A percentile compares a stretch with the other conserved stretches of the same genome.
phyloP scores from a whole-genome alignment of 2,329 filamentous ascomycete species.

The Pseudocercospora vitis region DNA sequence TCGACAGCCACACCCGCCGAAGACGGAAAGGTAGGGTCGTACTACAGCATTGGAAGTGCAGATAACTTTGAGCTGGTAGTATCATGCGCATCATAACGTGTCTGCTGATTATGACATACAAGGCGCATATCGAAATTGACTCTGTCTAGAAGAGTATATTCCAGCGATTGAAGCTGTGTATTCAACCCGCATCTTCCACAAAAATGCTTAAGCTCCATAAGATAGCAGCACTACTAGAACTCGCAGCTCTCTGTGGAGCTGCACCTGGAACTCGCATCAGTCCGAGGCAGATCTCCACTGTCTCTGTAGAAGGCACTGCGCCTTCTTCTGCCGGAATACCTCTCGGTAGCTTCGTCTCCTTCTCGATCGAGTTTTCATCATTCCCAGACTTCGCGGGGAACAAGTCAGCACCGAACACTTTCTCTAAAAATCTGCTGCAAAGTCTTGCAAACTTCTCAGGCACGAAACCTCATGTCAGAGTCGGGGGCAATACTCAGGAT shows the following conservation, averaged over 20 bases:
- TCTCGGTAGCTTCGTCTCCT: slow-evolving; percentile 52
- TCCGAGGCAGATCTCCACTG: background rate
- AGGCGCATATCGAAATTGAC: slow-evolving; percentile 33
- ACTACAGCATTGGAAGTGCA: background rate
- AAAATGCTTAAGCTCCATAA: background rate
- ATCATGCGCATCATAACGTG: slow-evolving; percentile 11
- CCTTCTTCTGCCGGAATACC: slow-evolving; percentile 34
- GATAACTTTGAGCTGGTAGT: slow-evolving; percentile 1
- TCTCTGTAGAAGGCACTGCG: slow-evolving; percentile 50
- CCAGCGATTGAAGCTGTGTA: background rate
- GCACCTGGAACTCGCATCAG: background rate
- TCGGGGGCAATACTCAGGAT: slow-evolving; percentile 68
- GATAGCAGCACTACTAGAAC: background rate
- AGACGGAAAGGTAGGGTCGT: slow-evolving; percentile 4
- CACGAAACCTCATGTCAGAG: slow-evolving; percentile 60
- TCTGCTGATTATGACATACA: slow-evolving; percentile 6
- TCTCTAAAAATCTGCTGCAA: slow-evolving; percentile 60
- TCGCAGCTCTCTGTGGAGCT: background rate
- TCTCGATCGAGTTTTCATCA: slow-evolving; percentile 54
- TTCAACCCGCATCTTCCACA: background rate
- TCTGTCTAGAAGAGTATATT: background rate
- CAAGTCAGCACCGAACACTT: slow-evolving; percentile 56
- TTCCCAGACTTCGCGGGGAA: slow-evolving; percentile 59
- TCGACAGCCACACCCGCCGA: slow-evolving; percentile 18
- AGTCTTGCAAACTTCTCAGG: slow-evolving; percentile 58